phyloP scores from a whole-genome alignment of 768 basidiomycete genomes.

The Kwoniella shandongensis region DNA sequence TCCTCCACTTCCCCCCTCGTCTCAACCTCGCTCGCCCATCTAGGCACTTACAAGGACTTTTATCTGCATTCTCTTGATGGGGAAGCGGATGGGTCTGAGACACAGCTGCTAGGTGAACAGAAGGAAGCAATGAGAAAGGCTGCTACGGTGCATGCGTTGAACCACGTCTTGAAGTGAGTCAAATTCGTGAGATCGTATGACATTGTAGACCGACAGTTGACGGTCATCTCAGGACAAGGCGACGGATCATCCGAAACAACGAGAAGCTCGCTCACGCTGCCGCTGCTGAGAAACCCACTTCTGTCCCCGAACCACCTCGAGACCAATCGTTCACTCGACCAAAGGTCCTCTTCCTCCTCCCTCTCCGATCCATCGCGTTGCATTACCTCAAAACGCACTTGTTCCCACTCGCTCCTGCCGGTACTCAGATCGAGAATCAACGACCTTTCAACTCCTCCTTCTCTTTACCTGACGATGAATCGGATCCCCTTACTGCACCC shows the following conservation, averaged over 20 bases:
- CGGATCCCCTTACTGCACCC: slow-evolving; percentile 60
- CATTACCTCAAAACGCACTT: slow-evolving; percentile 79
- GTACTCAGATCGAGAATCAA: slow-evolving; percentile 84
- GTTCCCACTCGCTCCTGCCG: slow-evolving; percentile 65
- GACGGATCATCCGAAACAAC: slow-evolving; percentile 87
- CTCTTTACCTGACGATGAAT: slow-evolving; percentile 70
- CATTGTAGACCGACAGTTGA: background rate
- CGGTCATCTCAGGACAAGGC: slow-evolving; percentile 70
- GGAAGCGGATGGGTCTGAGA: slow-evolving; percentile 55
- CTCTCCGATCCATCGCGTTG: slow-evolving; percentile 84
- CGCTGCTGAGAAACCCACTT: slow-evolving; percentile 60
- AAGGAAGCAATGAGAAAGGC: slow-evolving; percentile 67
- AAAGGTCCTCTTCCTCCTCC: slow-evolving; percentile 84
- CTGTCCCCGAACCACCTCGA: slow-evolving; percentile 62
- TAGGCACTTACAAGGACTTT: slow-evolving; percentile 70
- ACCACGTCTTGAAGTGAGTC: slow-evolving; percentile 82
- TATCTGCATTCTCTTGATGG: slow-evolving; percentile 69
- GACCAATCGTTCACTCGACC: slow-evolving; percentile 99
- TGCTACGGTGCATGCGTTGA: slow-evolving; percentile 74
- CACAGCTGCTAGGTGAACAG: slow-evolving; percentile 48
- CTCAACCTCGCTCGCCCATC: slow-evolving; percentile 61
- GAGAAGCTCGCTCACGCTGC: slow-evolving; percentile 74
- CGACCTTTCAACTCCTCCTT: slow-evolving; percentile 80
- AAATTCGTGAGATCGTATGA: background rate
- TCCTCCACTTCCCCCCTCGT: slow-evolving; percentile 23